Base-by-base conservation (phyloP, 2,329 filamentous ascomycete species). In the Magnaporthiopsis incrustans region DNA sequence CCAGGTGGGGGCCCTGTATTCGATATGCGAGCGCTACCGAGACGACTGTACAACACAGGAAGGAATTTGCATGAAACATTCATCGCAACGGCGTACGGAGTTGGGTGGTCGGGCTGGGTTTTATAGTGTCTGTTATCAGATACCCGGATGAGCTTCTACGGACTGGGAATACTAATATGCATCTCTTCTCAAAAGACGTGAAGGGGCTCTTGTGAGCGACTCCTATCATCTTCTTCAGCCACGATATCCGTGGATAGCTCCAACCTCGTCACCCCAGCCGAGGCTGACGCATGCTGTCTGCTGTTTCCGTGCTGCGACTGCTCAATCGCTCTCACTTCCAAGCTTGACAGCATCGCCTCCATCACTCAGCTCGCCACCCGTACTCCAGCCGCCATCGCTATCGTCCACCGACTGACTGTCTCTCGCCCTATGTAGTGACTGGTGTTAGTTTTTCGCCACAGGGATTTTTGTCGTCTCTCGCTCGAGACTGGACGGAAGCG, bases 321-420 rank as follows among this genome's bases (percentile, higher is more conserved):
- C 44, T 53, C n/a, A 62, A 25, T 62, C 44, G 30, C 32, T 12
- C 10, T 53, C 44, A 26, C 50, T 57, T 62, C 4, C 60, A 30
- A 15, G 60, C 18, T 18, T 30, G 56, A 63, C n/a, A 35, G 56
- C 33, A 15, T 58, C 18, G 15, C 71, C 71, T 15, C 74, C 74
- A 62, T 76, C 74, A 12, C 70, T 70, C 25, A 69, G 67, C 65
- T 75, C 74, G 14, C 71, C 73, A 3, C 69, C 68, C 3, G 71
- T 73, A 6, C 66, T 69, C 73, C 73, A 76, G 8, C 74, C 72
- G 18, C 70, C 70, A n/a, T 68, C 66, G 10, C 35, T 35, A 11
- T 59, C 53, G 8, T 32, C 44, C 8, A 10, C 18, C 2, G n/a
- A 6, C 10, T 25, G 44, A 18, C 8, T 25, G n/a, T 53, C 44